These are phyloP conservation scores for Myrica gale DNA, from an alignment of 306 rosid genomes.

Conservation along the genomic window DNA sequence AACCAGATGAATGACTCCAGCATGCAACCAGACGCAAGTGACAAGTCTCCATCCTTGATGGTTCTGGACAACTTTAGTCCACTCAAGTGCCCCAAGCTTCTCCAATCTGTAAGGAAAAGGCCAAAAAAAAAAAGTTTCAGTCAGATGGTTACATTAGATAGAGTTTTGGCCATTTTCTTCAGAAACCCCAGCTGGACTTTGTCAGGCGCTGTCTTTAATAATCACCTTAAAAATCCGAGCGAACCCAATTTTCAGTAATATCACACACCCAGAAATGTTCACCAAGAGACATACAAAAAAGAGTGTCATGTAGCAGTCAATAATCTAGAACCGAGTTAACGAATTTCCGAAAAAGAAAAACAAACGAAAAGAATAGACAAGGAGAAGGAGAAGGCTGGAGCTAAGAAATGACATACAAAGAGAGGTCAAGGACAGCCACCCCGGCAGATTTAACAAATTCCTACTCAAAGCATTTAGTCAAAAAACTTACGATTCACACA, in stretches of 20 bases:
- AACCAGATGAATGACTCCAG: conserved; percentile 72
- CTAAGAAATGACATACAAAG: not conserved
- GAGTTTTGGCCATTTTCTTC: not conserved
- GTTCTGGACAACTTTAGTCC: conserved; percentile 51
- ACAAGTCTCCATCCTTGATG: conserved; percentile 90
- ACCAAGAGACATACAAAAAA: not conserved
- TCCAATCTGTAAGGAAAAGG: conserved; percentile 42
- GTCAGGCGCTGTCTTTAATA: not conserved
- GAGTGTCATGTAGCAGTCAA: not conserved
- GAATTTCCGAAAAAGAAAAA: not conserved
- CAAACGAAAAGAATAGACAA: not conserved
- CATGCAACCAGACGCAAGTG: conserved; percentile 87
- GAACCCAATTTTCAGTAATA: not conserved
- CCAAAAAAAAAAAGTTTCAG: conserved; percentile 8
- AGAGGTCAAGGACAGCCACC: not conserved
- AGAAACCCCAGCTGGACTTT: not conserved
- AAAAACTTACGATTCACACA: conserved; percentile 4
- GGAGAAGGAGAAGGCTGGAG: not conserved
- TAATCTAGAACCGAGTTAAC: not conserved
- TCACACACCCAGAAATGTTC: not conserved
- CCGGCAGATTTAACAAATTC: not conserved
- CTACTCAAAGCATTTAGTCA: not conserved
- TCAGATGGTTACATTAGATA: too few species aligned
- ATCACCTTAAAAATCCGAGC: not conserved
- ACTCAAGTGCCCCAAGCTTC: conserved; percentile 72